A percentile compares a stretch with the other conserved stretches of the same genome.
phyloP scores from a whole-genome alignment of 768 basidiomycete species.

The Termitomyces heimii region DNA sequence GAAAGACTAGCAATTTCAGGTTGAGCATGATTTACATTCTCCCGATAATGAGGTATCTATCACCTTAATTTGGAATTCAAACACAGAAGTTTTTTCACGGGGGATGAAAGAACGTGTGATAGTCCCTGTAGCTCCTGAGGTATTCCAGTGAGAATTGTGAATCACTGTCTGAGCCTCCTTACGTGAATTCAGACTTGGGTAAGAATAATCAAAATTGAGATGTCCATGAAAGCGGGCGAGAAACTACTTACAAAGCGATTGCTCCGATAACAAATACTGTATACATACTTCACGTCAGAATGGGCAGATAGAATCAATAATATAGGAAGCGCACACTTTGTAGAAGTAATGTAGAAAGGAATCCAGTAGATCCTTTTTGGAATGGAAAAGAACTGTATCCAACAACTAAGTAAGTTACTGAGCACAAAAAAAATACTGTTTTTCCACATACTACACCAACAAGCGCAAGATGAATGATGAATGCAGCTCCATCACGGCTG shows the following conservation, averaged over 20 bases:
- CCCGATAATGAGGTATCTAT: not conserved
- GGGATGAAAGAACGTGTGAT: constrained; percentile 2
- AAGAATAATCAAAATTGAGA: not conserved
- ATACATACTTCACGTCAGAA: not conserved
- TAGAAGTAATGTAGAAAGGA: constrained; percentile 11
- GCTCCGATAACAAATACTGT: constrained; percentile 14
- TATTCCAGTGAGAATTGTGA: not conserved
- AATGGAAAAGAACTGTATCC: constrained; percentile 8
- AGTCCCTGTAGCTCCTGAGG: constrained; percentile 5
- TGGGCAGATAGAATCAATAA: not conserved
- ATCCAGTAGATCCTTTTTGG: constrained; percentile 13
- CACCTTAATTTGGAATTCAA: constrained; percentile 10
- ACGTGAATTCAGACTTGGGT: constrained; percentile 2
- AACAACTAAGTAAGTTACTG: not conserved
- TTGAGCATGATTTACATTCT: not conserved
- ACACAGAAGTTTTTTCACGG: not conserved
- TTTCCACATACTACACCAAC: constrained; percentile 10
- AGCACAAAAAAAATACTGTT: not conserved
- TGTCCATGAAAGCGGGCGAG: not conserved
- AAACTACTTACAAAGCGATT: constrained; percentile 9
- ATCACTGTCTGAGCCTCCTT: constrained; percentile 1
- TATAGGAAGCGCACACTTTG: constrained; percentile 5
- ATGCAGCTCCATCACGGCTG: constrained; percentile 7
- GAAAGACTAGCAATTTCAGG: not conserved
- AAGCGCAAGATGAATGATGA: constrained; percentile 8